Percentiles rank a stretch among this genome's conserved stretches.
Evolutionary conservation across 257 asterid species (phyloP).

Genomic region (Nicotiana otophora): DNA sequence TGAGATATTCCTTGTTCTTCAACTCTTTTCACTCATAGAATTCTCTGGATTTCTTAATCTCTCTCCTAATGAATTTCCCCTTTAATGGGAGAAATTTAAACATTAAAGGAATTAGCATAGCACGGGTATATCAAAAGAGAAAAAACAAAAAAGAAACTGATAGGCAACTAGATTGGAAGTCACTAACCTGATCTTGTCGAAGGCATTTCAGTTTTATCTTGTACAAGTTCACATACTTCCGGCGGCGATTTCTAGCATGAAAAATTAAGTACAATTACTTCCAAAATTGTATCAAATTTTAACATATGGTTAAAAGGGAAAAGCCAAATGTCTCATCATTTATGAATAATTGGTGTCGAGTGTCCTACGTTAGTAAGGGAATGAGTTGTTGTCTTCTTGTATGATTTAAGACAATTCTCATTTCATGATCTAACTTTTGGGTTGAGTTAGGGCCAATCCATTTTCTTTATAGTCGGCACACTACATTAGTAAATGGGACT

Average conservation of each 20-base stretch:
- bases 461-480: background rate
- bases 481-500: background rate
- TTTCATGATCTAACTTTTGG: background rate
- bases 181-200: constrained; percentile 70
- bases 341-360: background rate
- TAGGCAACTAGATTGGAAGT: constrained; percentile 13
- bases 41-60: background rate
- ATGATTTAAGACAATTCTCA: background rate
- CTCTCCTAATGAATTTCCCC: background rate
- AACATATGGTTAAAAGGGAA: background rate
- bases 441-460: background rate
- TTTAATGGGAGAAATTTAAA: background rate
- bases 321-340: background rate
- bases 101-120: background rate
- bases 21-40: background rate
- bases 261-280: constrained; percentile 11
- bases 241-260: constrained; percentile 59
- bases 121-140: background rate
- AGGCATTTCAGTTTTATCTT: constrained; percentile 81
- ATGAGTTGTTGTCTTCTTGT: background rate
- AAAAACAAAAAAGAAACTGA: background rate
- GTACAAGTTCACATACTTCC: constrained; percentile 76
- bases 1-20: background rate
- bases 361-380: background rate
- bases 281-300: background rate